Evolutionary conservation across 2,329 filamentous ascomycete genomes (phyloP).

Genomic region (Aspergillus quadricinctus): DNA sequence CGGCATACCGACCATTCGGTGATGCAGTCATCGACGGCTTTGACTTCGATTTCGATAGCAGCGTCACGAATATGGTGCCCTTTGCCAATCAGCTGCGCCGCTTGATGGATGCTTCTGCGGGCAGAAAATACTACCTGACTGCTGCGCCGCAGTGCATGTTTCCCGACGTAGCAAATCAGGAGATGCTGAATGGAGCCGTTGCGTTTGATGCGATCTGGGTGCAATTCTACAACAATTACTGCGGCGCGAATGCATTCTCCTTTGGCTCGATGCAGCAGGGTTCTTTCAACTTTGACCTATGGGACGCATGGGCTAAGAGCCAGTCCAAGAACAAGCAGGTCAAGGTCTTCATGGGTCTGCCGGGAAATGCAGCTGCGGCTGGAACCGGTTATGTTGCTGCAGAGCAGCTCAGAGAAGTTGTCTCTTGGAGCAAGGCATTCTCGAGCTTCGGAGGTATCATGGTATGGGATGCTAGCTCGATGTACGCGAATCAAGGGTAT

Average conservation of each 20-base stretch:
- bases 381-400: constrained; percentile 54
- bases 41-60: constrained; percentile 69
- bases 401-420: constrained; percentile 44
- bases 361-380: constrained; percentile 50
- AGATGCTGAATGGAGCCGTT: constrained; percentile 53
- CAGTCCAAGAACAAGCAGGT: constrained; percentile 56
- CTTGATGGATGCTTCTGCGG: constrained; percentile 49
- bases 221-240: constrained; percentile 68
- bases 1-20: constrained; percentile 62
- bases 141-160: constrained; percentile 66
- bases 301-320: constrained; percentile 62
- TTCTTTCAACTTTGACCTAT: constrained; percentile 59
- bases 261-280: constrained; percentile 42
- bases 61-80: constrained; percentile 54
- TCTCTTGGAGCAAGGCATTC: constrained; percentile 53
- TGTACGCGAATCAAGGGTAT: constrained; percentile 56
- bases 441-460: constrained; percentile 63
- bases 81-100: constrained; percentile 58
- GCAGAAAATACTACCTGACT: constrained; percentile 56
- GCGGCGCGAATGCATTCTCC: constrained; percentile 54
- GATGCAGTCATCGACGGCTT: constrained; percentile 66
- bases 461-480: constrained; percentile 65
- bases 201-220: constrained; percentile 59
- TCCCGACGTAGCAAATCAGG: constrained; percentile 57
- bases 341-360: constrained; percentile 60